Evolutionary conservation across 2,329 filamentous ascomycete species (phyloP).

Genomic region (Gnomoniopsis sp.): DNA sequence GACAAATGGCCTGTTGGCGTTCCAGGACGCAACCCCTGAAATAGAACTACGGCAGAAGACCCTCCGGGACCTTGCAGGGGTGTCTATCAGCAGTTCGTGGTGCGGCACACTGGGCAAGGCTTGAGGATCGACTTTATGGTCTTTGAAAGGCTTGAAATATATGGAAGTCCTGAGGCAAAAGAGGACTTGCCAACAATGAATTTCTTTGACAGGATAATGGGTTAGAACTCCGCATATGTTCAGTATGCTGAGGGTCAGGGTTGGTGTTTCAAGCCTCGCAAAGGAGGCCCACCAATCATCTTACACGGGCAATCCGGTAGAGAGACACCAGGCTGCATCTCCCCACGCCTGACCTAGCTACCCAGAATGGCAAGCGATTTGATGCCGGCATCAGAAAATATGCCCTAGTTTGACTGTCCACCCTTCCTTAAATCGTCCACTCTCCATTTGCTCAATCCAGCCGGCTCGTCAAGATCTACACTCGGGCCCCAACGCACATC

Average conservation of each 20-base stretch:
- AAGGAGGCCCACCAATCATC: conserved; percentile 19
- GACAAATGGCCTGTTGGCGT: conserved; percentile 2
- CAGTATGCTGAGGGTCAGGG: neutral
- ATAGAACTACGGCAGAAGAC: conserved; percentile 8
- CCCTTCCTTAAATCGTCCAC: conserved; percentile 27
- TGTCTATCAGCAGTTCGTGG: neutral
- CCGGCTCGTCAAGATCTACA: conserved; percentile 40
- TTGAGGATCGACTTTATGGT: neutral
- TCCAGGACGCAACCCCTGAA: conserved; percentile 15
- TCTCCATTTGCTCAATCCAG: conserved; percentile 35
- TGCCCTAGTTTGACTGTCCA: neutral
- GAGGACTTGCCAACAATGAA: neutral
- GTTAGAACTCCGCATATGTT: neutral
- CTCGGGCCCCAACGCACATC: conserved; percentile 39
- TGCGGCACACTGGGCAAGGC: neutral
- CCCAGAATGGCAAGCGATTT: neutral
- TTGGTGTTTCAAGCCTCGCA: neutral
- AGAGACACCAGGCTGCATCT: neutral
- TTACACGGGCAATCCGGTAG: conserved; percentile 3
- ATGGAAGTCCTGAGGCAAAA: no score
- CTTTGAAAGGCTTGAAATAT: neutral
- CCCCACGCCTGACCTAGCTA: neutral
- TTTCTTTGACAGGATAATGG: neutral
- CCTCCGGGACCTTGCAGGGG: conserved; percentile 11
- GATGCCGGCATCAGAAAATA: neutral